Evolutionary conservation across 208 protist species (phyloP).

Genomic region (Wallacemonas collosoma): DNA sequence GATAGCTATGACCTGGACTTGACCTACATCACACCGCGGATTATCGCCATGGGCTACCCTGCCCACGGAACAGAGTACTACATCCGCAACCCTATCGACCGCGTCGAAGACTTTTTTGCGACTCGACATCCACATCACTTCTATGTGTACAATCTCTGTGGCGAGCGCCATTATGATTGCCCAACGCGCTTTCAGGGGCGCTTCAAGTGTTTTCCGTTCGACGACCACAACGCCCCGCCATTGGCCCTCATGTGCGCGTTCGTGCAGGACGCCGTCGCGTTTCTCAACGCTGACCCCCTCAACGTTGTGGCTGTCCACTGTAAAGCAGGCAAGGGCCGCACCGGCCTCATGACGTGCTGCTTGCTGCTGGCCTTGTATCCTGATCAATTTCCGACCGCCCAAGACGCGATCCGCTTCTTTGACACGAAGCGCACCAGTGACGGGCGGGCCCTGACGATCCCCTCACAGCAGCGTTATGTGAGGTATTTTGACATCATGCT

Average conservation of each 20-base stretch:
- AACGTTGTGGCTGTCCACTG: conserved; percentile 95
- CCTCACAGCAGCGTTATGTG: conserved; percentile 69
- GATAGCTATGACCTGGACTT: conserved; percentile 94
- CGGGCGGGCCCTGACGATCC: conserved; percentile 86
- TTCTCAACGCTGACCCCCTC: conserved; percentile 49
- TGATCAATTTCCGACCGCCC: conserved; percentile 31
- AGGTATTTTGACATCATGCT: conserved; percentile 41
- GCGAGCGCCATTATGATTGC: conserved; percentile 86
- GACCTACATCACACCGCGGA: conserved; percentile 88
- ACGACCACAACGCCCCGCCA: conserved; percentile 94
- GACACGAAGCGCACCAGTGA: conserved; percentile 58
- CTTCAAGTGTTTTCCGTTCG: conserved; percentile 88
- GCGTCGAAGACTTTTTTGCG: conserved; percentile 94
- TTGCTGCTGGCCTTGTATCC: conserved; percentile 53
- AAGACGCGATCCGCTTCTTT: conserved; percentile 69
- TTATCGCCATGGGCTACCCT: conserved; percentile 95
- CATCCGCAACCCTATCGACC: conserved; percentile 93
- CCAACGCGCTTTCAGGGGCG: conserved; percentile 45
- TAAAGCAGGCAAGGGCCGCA: conserved; percentile 97
- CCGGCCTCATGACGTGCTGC: conserved; percentile 94
- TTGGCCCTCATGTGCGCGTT: conserved; percentile 85
- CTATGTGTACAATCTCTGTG: conserved; percentile 93
- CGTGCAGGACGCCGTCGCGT: conserved; percentile 54
- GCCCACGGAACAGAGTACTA: conserved; percentile 84
- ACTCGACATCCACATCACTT: conserved; percentile 88